Evolutionary conservation across 305 asterid species (phyloP).

Genomic region (Nicotiana rustica): DNA sequence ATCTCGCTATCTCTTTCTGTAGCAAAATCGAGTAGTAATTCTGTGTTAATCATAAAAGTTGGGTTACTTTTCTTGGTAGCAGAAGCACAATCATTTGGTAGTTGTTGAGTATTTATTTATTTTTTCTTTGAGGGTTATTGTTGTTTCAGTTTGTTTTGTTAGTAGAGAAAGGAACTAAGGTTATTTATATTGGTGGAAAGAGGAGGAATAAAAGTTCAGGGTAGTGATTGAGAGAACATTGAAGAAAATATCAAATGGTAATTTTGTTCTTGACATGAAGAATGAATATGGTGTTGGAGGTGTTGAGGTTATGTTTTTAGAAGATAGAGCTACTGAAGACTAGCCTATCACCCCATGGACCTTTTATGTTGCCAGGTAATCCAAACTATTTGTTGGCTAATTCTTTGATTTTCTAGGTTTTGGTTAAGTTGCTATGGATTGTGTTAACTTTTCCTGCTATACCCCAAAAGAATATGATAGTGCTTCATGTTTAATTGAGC

Average conservation of each 20-base stretch:
- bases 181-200: slow-evolving; percentile 36
- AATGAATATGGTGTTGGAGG: slow-evolving; percentile 77
- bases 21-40: too few species aligned
- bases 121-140: slow-evolving; percentile 22
- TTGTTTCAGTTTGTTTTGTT: slow-evolving; percentile 48
- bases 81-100: slow-evolving; percentile 8
- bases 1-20: too few species aligned
- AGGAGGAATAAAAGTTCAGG: slow-evolving; percentile 34
- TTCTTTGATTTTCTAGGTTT: background rate
- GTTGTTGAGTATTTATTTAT: background rate
- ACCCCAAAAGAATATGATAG: too few species aligned
- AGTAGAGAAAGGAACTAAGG: slow-evolving; percentile 58
- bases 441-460: background rate
- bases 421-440: background rate
- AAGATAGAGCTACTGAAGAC: slow-evolving; percentile 83
- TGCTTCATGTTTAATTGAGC: background rate
- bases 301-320: slow-evolving; percentile 75
- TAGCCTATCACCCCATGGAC: slow-evolving; percentile 89
- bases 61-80: slow-evolving; percentile 35
- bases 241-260: slow-evolving; percentile 48
- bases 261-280: slow-evolving; percentile 66
- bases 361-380: slow-evolving; percentile 77
- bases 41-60: slow-evolving; percentile 42
- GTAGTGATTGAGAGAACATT: slow-evolving; percentile 47
- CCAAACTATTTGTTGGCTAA: background rate